phyloP scores from a whole-genome alignment of 2,329 filamentous ascomycete genomes.

The Alternaria postmessia region DNA sequence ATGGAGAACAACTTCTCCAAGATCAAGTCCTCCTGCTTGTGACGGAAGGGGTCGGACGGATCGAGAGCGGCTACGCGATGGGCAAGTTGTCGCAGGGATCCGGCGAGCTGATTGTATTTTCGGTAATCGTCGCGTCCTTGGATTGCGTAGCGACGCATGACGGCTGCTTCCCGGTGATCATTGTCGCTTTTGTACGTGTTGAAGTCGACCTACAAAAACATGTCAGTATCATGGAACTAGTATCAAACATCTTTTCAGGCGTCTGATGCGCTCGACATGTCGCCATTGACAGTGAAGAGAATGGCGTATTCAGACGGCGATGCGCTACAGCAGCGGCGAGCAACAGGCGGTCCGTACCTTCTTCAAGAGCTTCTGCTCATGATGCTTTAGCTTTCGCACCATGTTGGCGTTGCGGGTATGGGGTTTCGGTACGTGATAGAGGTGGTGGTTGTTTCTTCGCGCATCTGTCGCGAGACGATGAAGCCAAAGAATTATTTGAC shows the following conservation, averaged over 20 bases:
- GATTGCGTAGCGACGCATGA: conserved; percentile 88
- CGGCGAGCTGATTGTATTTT: conserved; percentile 57
- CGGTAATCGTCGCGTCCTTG: conserved; percentile 83
- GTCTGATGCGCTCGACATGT: background rate
- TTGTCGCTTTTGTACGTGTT: conserved; percentile 91
- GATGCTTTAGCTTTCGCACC: conserved; percentile 95
- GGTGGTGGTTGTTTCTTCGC: background rate
- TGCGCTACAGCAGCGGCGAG: background rate
- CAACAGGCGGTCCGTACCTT: conserved; percentile 55
- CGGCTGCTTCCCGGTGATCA: conserved; percentile 80
- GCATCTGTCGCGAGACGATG: conserved; percentile 4
- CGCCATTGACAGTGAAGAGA: background rate
- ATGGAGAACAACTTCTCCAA: conserved; percentile 94
- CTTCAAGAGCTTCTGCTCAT: conserved; percentile 87
- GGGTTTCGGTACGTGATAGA: background rate
- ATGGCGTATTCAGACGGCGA: background rate
- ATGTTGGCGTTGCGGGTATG: conserved; percentile 57
- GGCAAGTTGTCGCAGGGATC: conserved; percentile 84
- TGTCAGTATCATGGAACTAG: background rate
- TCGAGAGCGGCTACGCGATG: conserved; percentile 84
- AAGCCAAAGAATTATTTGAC: conserved; percentile 28
- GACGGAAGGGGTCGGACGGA: conserved; percentile 79
- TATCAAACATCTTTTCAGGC: no score
- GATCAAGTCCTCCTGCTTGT: conserved; percentile 85
- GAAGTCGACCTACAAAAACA: conserved; percentile 73